phyloP scores from a whole-genome alignment of 2,329 filamentous ascomycete genomes.

The Calonectria montana region DNA sequence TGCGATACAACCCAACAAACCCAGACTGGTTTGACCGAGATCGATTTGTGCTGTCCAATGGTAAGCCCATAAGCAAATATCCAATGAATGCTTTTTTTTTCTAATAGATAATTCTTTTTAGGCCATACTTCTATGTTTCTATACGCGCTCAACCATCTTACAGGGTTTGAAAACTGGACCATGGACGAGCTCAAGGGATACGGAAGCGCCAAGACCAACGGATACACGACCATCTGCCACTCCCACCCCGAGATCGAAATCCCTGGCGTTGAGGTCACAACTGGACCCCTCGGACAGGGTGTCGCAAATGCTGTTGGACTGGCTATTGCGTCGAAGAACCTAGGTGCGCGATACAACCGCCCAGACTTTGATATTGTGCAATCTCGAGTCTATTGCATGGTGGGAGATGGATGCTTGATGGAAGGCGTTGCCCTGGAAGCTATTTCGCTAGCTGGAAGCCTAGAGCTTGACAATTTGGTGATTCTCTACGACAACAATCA shows the following conservation, averaged over 20 bases:
- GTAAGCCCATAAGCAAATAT: slow-evolving; percentile 4
- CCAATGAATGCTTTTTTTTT: neutral
- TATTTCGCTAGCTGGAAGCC: slow-evolving; percentile 63
- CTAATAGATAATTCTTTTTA: neutral
- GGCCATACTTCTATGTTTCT: slow-evolving; percentile 63
- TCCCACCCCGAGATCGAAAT: slow-evolving; percentile 67
- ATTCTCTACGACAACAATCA: slow-evolving; percentile 70
- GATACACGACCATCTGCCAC: slow-evolving; percentile 50
- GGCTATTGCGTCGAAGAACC: slow-evolving; percentile 65
- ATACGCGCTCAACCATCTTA: slow-evolving; percentile 61
- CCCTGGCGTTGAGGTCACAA: slow-evolving; percentile 67
- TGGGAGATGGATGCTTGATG: slow-evolving; percentile 66
- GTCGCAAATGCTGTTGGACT: slow-evolving; percentile 67
- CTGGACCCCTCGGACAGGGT: slow-evolving; percentile 67
- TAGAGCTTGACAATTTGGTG: slow-evolving; percentile 62
- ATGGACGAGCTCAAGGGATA: slow-evolving; percentile 65
- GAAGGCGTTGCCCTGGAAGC: slow-evolving; percentile 67
- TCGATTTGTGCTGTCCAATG: slow-evolving; percentile 70
- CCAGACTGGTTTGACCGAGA: slow-evolving; percentile 68
- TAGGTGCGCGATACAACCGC: slow-evolving; percentile 62
- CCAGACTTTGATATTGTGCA: slow-evolving; percentile 59
- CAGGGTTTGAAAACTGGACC: slow-evolving; percentile 62
- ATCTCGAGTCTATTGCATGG: slow-evolving; percentile 65
- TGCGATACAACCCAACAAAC: slow-evolving; percentile 66
- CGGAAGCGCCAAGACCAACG: slow-evolving; percentile 49